These are phyloP conservation scores for Cryptosporidium parvum DNA, from an alignment of 169 alveolate species.

Conservation along the genomic window DNA sequence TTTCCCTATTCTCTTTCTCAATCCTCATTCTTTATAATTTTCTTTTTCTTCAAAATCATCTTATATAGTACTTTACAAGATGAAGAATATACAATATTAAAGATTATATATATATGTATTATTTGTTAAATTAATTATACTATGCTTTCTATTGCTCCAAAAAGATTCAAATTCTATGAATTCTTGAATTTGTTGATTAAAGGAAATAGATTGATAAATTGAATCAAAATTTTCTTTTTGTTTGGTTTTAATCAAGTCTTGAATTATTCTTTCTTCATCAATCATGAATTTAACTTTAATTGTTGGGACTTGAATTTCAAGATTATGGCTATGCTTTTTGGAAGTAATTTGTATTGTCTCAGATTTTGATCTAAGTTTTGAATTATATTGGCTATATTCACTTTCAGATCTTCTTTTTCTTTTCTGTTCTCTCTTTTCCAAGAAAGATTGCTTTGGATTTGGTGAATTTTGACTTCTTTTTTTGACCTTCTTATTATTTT, in stretches of 20 bases:
- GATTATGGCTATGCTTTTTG: not conserved
- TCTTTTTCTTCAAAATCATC: too few relatives aligned
- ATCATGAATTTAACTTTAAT: not conserved
- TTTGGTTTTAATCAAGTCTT: not conserved
- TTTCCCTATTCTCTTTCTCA: too few relatives aligned
- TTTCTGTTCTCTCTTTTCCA: too few relatives aligned
- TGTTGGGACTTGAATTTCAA: conserved; percentile 17
- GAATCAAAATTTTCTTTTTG: not conserved
- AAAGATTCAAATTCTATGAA: not conserved
- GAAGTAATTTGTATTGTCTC: not conserved
- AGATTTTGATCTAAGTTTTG: not conserved
- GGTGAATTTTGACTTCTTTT: too few relatives aligned
- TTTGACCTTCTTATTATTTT: too few relatives aligned
- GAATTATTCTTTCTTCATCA: not conserved
- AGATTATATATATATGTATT: not conserved
- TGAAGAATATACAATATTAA: not conserved
- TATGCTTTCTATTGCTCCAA: not conserved
- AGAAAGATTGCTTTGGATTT: too few relatives aligned
- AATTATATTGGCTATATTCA: not conserved
- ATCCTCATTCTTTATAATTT: not conserved
- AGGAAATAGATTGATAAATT: not conserved
- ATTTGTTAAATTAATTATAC: not conserved
- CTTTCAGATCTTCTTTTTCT: not conserved
- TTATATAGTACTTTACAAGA: not conserved
- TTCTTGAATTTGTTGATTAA: not conserved